phyloP scores from a whole-genome alignment of 2,329 filamentous ascomycete genomes.

The Ceratocystis variospora region DNA sequence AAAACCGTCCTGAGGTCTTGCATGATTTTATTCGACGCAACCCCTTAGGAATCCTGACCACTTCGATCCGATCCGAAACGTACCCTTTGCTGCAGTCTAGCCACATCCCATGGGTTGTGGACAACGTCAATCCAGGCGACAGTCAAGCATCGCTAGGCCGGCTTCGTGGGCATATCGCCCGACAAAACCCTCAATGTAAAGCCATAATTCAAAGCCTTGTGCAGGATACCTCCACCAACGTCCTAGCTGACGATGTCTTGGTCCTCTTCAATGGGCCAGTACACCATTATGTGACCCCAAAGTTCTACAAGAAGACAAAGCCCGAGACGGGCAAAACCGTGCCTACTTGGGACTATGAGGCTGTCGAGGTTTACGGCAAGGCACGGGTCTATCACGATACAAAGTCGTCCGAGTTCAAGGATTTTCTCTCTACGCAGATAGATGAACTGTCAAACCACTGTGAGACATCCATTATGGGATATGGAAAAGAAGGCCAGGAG shows the following conservation, averaged over 20 bases:
- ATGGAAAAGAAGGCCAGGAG: slow-evolving; percentile 27
- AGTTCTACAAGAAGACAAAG: slow-evolving; percentile 55
- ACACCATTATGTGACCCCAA: slow-evolving; percentile 54
- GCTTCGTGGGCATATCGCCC: slow-evolving; percentile 49
- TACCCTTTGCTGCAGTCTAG: slow-evolving; percentile 42
- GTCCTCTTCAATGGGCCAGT: slow-evolving; percentile 44
- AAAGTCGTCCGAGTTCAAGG: slow-evolving; percentile 30
- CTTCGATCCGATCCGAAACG: slow-evolving; percentile 38
- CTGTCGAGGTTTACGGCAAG: slow-evolving; percentile 48
- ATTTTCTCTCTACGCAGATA: slow-evolving; percentile 40
- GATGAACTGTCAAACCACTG: slow-evolving; percentile 36
- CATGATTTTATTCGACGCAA: slow-evolving; percentile 44
- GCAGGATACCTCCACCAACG: slow-evolving; percentile 20
- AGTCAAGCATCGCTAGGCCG: slow-evolving; percentile 30
- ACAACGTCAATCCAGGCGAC: slow-evolving; percentile 29
- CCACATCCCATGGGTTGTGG: slow-evolving; percentile 48
- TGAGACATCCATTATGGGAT: slow-evolving; percentile 45
- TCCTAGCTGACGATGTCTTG: slow-evolving; percentile 41
- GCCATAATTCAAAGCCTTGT: slow-evolving; percentile 38
- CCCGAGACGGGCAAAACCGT: slow-evolving; percentile 51
- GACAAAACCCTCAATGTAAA: slow-evolving; percentile 50
- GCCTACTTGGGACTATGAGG: slow-evolving; percentile 57
- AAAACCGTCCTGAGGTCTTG: slow-evolving; percentile 35
- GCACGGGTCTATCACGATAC: slow-evolving; percentile 36
- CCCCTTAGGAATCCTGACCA: slow-evolving; percentile 49